Percentiles rank a stretch among this genome's conserved stretches.
These are phyloP conservation scores for Penicillium coprophilum DNA, from an alignment of 495 filamentous ascomycete genomes.

Conservation along the genomic window DNA sequence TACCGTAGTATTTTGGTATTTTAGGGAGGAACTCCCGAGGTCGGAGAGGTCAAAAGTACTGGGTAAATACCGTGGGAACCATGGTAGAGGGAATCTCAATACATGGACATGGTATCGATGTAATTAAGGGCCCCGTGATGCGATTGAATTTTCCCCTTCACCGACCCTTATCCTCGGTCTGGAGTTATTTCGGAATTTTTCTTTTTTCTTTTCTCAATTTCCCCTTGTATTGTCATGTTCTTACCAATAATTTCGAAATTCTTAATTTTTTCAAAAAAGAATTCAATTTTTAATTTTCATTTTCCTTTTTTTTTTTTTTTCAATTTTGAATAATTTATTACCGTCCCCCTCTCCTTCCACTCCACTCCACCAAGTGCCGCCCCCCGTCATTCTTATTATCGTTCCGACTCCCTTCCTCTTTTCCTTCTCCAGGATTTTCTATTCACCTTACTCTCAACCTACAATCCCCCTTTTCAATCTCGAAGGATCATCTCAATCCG, in stretches of 20 bases:
- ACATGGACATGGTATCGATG: constrained; percentile 1
- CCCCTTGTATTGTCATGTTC: constrained; percentile 35
- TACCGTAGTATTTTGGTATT: neutral
- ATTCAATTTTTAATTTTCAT: neutral
- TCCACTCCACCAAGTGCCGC: constrained; percentile 29
- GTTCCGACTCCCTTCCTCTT: constrained; percentile 24
- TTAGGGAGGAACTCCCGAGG: constrained; percentile 26
- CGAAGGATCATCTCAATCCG: constrained; percentile 24
- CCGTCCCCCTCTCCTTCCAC: constrained; percentile 28
- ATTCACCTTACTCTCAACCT: constrained; percentile 10
- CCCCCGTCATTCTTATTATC: constrained; percentile 38
- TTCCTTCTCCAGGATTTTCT: constrained; percentile 5
- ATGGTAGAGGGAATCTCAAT: neutral
- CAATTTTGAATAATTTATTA: constrained; percentile 17
- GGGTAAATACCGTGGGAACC: constrained; percentile 3
- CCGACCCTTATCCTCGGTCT: constrained; percentile 27
- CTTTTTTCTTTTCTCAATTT: constrained; percentile 19
- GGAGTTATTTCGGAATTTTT: constrained; percentile 19
- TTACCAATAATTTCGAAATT: constrained; percentile 18
- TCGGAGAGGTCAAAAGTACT: constrained; percentile 22
- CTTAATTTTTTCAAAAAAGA: constrained; percentile 6
- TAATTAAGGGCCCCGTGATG: constrained; percentile 27
- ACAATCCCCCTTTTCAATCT: neutral
- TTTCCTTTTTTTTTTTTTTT: constrained; percentile 12
- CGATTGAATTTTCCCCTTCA: constrained; percentile 28